Evolutionary conservation across 495 filamentous ascomycete genomes (phyloP).

Genomic region (Trypethelium eluteriae): DNA sequence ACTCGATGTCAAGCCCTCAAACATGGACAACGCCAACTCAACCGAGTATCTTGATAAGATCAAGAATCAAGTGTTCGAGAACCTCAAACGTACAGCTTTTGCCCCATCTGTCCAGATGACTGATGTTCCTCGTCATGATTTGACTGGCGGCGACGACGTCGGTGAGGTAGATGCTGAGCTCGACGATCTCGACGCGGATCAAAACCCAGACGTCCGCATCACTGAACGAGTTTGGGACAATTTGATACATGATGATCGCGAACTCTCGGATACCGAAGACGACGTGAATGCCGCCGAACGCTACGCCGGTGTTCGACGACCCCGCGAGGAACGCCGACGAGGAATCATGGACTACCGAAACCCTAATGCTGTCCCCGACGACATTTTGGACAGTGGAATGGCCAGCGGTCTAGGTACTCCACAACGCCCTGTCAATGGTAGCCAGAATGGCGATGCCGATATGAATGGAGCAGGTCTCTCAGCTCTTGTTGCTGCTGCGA

Average conservation of each 20-base stretch:
- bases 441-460: slow-evolving; percentile 42
- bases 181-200: slow-evolving; percentile 65
- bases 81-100: slow-evolving; percentile 78
- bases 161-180: slow-evolving; percentile 83
- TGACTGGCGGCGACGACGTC: slow-evolving; percentile 70
- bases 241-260: slow-evolving; percentile 61
- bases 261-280: slow-evolving; percentile 53
- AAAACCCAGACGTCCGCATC: slow-evolving; percentile 70
- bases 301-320: background rate
- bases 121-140: slow-evolving; percentile 75
- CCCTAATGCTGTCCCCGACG: slow-evolving; percentile 52
- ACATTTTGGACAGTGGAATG: slow-evolving; percentile 40
- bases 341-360: slow-evolving; percentile 68
- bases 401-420: slow-evolving; percentile 56
- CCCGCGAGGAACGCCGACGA: background rate
- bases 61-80: slow-evolving; percentile 82
- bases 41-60: slow-evolving; percentile 94
- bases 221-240: slow-evolving; percentile 81
- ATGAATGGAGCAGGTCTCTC: slow-evolving; percentile 38
- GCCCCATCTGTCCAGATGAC: slow-evolving; percentile 92
- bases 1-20: slow-evolving; percentile 86
- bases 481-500: slow-evolving; percentile 15
- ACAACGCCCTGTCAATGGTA: slow-evolving; percentile 42
- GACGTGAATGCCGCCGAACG: slow-evolving; percentile 10
- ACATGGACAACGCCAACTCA: slow-evolving; percentile 98